Percentiles rank a stretch among this genome's conserved stretches.
These are phyloP conservation scores for Megacollybia platyphylla DNA, from an alignment of 1,284 basidiomycete genomes.

Conservation along the genomic window DNA sequence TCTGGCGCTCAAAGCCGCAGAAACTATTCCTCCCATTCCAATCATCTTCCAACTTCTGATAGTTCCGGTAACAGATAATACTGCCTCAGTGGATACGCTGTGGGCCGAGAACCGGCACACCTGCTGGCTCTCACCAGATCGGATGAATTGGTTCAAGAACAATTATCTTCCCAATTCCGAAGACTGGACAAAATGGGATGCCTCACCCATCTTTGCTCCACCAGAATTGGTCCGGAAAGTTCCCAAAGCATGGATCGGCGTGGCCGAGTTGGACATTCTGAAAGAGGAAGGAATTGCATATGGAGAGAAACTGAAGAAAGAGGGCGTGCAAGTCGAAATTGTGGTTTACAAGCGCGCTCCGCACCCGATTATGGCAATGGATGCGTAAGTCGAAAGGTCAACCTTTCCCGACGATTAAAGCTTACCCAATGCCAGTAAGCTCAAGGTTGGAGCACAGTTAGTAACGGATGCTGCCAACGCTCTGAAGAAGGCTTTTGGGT, in stretches of 20 bases:
- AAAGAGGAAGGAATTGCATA: slow-evolving; percentile 56
- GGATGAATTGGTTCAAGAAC: slow-evolving; percentile 63
- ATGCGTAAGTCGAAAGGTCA: slow-evolving; percentile 16
- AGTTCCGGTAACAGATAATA: slow-evolving; percentile 66
- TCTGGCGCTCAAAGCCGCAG: slow-evolving; percentile 46
- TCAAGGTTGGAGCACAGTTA: slow-evolving; percentile 36
- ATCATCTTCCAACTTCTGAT: slow-evolving; percentile 52
- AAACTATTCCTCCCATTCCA: slow-evolving; percentile 31
- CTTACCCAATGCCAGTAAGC: slow-evolving; percentile 20
- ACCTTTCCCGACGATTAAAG: slow-evolving; percentile 1
- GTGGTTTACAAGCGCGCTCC: slow-evolving; percentile 48
- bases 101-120: slow-evolving; percentile 51
- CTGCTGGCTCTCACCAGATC: slow-evolving; percentile 43
- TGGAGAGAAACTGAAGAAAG: slow-evolving; percentile 40
- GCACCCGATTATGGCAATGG: slow-evolving; percentile 62
- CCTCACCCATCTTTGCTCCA: slow-evolving; percentile 57
- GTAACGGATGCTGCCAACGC: slow-evolving; percentile 42
- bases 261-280: slow-evolving; percentile 57
- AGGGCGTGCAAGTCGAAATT: slow-evolving; percentile 41
- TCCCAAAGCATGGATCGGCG: slow-evolving; percentile 49
- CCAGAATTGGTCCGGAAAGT: slow-evolving; percentile 34
- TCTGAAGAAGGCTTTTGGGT: slow-evolving; percentile 27
- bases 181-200: slow-evolving; percentile 53
- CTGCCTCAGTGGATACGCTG: slow-evolving; percentile 23
- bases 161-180: slow-evolving; percentile 53